Evolutionary conservation across 2,329 filamentous ascomycete genomes (phyloP).

Genomic region (Aspergillus fischeri): DNA sequence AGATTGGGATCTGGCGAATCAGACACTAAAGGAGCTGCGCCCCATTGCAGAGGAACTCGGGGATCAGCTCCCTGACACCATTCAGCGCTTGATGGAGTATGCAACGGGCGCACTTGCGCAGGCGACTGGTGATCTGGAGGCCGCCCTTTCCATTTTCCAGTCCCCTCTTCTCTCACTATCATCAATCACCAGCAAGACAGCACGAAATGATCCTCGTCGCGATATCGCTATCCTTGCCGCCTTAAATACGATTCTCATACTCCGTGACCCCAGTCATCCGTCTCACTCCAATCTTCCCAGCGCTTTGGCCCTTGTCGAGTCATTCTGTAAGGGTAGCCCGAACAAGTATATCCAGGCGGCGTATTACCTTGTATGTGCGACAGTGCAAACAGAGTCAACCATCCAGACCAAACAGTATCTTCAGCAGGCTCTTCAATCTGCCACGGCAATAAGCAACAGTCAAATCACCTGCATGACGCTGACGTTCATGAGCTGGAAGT

Average conservation of each 20-base stretch:
- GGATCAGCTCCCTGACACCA: conserved; percentile 35
- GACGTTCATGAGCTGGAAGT: conserved; percentile 76
- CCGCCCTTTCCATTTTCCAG: conserved; percentile 64
- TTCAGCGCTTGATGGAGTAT: conserved; percentile 61
- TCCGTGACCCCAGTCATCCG: conserved; percentile 58
- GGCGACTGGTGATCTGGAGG: conserved; percentile 67
- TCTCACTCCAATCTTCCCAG: conserved; percentile 57
- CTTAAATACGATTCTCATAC: conserved; percentile 68
- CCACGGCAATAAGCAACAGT: conserved; percentile 66
- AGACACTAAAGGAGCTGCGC: conserved; percentile 54
- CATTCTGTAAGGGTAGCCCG: conserved; percentile 63
- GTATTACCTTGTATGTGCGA: conserved; percentile 70
- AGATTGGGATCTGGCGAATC: conserved; percentile 63
- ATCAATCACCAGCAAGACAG: conserved; percentile 33
- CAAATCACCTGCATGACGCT: conserved; percentile 80
- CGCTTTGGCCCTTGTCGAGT: conserved; percentile 63
- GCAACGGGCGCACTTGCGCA: conserved; percentile 72
- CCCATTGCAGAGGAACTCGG: conserved; percentile 43
- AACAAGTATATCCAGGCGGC: conserved; percentile 74
- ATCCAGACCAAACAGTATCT: conserved; percentile 76
- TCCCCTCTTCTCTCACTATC: conserved; percentile 56
- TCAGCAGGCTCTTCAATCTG: conserved; percentile 65
- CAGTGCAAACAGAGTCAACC: conserved; percentile 63
- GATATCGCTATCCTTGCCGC: conserved; percentile 61
- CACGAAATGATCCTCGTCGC: conserved; percentile 50